Conservation (phyloP, 306 rosid genomes). For the Casuarina equisetifolia region DNA sequence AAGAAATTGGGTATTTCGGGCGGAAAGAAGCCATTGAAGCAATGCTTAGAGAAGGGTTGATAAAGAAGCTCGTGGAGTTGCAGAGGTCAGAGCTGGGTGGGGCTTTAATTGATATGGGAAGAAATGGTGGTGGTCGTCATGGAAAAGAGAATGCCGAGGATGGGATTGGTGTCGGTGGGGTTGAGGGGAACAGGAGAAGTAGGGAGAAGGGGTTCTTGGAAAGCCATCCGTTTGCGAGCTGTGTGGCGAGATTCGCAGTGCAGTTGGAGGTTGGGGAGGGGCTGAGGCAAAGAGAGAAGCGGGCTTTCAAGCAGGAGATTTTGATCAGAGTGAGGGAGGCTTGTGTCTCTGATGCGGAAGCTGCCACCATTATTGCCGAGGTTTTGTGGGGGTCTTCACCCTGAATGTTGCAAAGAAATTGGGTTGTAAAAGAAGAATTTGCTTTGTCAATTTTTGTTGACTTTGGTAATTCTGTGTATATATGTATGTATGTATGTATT, state of each 20-base stretch:
- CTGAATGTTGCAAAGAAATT: conserved; percentile 12
- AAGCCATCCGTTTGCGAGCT: conserved; percentile 64
- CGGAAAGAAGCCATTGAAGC: conserved; percentile 87
- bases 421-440: no score
- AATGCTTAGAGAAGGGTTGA: conserved; percentile 64
- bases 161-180: conserved; percentile 20
- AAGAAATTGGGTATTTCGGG: conserved; percentile 85
- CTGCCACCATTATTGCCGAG: conserved; percentile 80
- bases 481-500: neutral
- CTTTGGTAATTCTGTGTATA: neutral
- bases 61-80: conserved; percentile 66
- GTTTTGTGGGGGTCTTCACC: conserved; percentile 86
- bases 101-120: conserved; percentile 45
- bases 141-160: conserved; percentile 12
- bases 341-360: conserved; percentile 73
- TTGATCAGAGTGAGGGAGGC: conserved; percentile 62
- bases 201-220: conserved; percentile 40
- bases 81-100: conserved; percentile 72
- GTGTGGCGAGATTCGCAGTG: conserved; percentile 82
- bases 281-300: conserved; percentile 80
- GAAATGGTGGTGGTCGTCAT: neutral
- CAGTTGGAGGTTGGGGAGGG: conserved; percentile 95
- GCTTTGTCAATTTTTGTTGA: neutral
- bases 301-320: conserved; percentile 70
- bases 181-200: conserved; percentile 29